These are phyloP conservation scores for Botrytis paeoniae DNA, from an alignment of 2,329 filamentous ascomycete species.

Conservation along the genomic window DNA sequence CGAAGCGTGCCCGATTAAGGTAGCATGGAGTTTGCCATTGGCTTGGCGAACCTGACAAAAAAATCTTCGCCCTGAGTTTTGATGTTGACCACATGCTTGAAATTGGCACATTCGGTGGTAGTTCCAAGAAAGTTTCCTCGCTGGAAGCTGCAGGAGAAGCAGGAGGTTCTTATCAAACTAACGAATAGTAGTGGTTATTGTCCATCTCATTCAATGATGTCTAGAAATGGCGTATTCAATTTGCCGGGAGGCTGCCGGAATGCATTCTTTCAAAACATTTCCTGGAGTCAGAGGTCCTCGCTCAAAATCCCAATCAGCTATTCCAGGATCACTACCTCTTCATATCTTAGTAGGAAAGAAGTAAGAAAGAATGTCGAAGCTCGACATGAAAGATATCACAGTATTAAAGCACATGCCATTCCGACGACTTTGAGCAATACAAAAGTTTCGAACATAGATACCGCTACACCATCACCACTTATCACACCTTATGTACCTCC, in stretches of 20 bases:
- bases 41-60: not conserved
- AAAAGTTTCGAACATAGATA: not conserved
- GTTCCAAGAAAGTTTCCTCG: not conserved
- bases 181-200: not conserved
- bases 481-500: slow-evolving; percentile 47
- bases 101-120: not conserved
- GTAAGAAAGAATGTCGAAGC: not conserved
- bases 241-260: slow-evolving; percentile 21
- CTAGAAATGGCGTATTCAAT: slow-evolving; percentile 17
- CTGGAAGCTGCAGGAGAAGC: not conserved
- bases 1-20: not conserved
- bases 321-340: not conserved
- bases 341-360: not conserved
- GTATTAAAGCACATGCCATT: not conserved
- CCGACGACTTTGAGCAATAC: not conserved
- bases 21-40: not conserved
- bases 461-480: not conserved
- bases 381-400: slow-evolving; percentile 7
- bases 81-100: too few relatives aligned
- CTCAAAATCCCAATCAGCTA: not conserved
- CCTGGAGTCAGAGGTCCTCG: not conserved
- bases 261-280: slow-evolving; percentile 8
- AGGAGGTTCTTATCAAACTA: not conserved
- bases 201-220: slow-evolving; percentile 2
- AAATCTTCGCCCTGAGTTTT: not conserved